phyloP scores from a whole-genome alignment of 31 red algal genomes.

The Endocladia muricata region DNA sequence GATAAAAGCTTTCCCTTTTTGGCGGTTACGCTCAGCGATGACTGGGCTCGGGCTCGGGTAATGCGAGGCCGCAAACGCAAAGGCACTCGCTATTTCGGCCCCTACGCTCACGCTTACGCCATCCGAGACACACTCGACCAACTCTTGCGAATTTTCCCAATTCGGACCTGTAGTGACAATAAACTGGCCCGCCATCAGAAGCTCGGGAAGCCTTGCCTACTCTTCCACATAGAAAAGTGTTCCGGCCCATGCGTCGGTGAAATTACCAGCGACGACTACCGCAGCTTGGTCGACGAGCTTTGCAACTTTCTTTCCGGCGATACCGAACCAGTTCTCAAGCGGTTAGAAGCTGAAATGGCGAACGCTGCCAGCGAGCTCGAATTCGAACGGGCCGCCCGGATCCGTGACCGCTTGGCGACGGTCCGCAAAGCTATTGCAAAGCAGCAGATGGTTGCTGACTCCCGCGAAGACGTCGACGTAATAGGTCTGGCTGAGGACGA shows the following conservation, averaged over 20 bases:
- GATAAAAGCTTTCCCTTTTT: slow-evolving; percentile 75
- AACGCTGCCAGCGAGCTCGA: slow-evolving; percentile 6
- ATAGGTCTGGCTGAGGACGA: neutral
- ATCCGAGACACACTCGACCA: slow-evolving; percentile 35
- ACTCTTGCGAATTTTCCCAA: slow-evolving; percentile 46
- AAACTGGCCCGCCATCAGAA: slow-evolving; percentile 41
- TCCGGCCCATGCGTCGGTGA: slow-evolving; percentile 68
- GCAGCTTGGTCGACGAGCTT: slow-evolving; percentile 28
- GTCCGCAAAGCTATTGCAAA: neutral
- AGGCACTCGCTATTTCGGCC: slow-evolving; percentile 56
- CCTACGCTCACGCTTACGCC: slow-evolving; percentile 54
- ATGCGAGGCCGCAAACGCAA: slow-evolving; percentile 15
- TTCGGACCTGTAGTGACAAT: too few species aligned
- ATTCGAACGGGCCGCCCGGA: slow-evolving; percentile 50
- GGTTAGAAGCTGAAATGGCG: slow-evolving; percentile 48
- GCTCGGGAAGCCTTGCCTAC: slow-evolving; percentile 64
- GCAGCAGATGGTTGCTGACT: neutral
- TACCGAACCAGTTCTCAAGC: slow-evolving; percentile 21
- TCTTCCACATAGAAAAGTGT: slow-evolving; percentile 71
- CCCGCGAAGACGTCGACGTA: neutral
- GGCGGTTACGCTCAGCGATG: slow-evolving; percentile 49
- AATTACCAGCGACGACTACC: slow-evolving; percentile 37
- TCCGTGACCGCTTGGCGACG: slow-evolving; percentile 45
- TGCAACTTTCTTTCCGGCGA: slow-evolving; percentile 60
- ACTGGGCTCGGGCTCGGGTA: slow-evolving; percentile 50